Conservation (phyloP, 2,329 filamentous ascomycete species). For the Helminthosporium solani region DNA sequence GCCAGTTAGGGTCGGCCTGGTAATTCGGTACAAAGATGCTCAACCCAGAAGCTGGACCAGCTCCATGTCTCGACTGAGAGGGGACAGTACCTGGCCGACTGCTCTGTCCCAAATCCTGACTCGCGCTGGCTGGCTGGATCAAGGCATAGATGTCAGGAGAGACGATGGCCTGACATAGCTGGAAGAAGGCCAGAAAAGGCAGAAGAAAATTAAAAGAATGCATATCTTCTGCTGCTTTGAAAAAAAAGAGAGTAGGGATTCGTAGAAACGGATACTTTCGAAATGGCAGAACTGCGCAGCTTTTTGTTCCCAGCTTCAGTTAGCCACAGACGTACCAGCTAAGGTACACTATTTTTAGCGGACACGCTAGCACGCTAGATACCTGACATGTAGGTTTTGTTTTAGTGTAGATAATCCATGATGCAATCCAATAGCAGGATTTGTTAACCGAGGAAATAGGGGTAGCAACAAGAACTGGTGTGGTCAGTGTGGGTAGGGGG, state of each 20-base stretch:
- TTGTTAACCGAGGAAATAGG: too few species aligned
- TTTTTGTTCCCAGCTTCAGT: neutral
- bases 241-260: too few species aligned
- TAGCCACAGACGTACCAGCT: too few species aligned
- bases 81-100: slow-evolving; percentile 1
- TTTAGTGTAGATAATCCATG: too few species aligned
- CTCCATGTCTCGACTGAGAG: slow-evolving; percentile 5
- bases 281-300: neutral
- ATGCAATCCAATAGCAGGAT: too few species aligned
- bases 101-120: slow-evolving; percentile 1
- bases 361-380: too few species aligned
- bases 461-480: too few species aligned
- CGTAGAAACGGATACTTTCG: neutral
- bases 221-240: slow-evolving; percentile 2
- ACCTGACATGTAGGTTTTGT: too few species aligned
- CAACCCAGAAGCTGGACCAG: slow-evolving; percentile 5
- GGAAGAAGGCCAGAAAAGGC: slow-evolving; percentile 1
- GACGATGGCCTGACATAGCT: slow-evolving; percentile 2
- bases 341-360: too few species aligned
- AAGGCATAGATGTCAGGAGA: slow-evolving; percentile 7
- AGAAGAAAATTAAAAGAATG: slow-evolving; percentile 4
- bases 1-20: slow-evolving; percentile 4
- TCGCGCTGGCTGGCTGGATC: slow-evolving; percentile 1
- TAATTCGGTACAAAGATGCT: slow-evolving; percentile 7
- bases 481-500: too few species aligned